Evolutionary conservation across 106 monocot species (phyloP).

Genomic region (Acanthochlamys bracteata): DNA sequence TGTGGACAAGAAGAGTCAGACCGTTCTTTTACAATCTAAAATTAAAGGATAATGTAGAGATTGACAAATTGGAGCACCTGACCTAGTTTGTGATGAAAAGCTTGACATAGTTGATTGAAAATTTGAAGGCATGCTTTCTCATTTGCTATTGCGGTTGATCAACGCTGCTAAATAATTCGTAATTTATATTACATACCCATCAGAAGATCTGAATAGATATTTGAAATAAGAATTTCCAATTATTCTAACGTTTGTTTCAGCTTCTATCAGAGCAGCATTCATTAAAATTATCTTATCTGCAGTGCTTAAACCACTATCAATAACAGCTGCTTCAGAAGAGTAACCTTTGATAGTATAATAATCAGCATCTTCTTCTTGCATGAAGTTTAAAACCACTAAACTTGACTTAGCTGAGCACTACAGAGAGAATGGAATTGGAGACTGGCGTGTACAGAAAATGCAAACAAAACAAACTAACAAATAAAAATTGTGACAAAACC

Average conservation of each 20-base stretch:
- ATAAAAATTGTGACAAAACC: too few species aligned
- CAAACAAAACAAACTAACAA: too few species aligned
- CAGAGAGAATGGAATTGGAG: background rate
- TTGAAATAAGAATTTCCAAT: slow-evolving; percentile 72
- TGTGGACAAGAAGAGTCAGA: too few species aligned
- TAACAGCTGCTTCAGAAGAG: slow-evolving; percentile 27
- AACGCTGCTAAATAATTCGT: background rate
- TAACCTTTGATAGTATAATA: slow-evolving; percentile 14
- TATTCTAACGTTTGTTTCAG: slow-evolving; percentile 81
- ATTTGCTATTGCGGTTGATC: background rate
- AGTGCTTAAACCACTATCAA: slow-evolving; percentile 46
- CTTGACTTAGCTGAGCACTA: slow-evolving; percentile 13
- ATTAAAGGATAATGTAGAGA: too few species aligned
- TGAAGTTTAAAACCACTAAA: slow-evolving; percentile 7
- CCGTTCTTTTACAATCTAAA: too few species aligned
- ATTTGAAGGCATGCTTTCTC: background rate
- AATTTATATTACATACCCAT: background rate
- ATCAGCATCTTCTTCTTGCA: slow-evolving; percentile 19
- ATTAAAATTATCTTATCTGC: slow-evolving; percentile 85
- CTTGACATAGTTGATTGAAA: background rate
- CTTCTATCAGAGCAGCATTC: slow-evolving; percentile 81
- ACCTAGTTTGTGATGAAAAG: background rate
- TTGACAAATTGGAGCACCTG: background rate
- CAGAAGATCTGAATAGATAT: slow-evolving; percentile 30
- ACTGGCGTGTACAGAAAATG: too few species aligned